These are phyloP conservation scores for Glycine latifolia DNA, from an alignment of 306 rosid species.

Conservation along the genomic window DNA sequence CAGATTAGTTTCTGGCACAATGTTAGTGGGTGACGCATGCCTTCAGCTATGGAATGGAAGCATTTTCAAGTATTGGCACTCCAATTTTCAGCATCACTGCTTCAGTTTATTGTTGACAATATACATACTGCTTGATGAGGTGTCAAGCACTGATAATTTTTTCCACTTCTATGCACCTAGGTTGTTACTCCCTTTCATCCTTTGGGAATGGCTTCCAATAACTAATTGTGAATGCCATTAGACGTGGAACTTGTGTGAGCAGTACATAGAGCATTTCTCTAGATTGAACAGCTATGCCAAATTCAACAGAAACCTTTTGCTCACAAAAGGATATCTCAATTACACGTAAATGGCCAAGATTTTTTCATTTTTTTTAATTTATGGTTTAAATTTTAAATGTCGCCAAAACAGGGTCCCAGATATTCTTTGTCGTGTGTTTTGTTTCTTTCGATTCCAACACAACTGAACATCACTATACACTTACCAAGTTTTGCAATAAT, in stretches of 20 bases:
- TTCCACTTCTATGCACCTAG: background rate
- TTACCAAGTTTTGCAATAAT: background rate
- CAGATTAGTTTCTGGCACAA: slow-evolving; percentile 42
- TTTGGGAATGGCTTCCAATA: slow-evolving; percentile 6
- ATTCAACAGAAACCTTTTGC: slow-evolving; percentile 9
- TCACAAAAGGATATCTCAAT: slow-evolving; percentile 18
- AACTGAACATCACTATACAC: background rate
- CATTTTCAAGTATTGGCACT: slow-evolving; percentile 36
- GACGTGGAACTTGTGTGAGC: background rate
- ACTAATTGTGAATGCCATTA: slow-evolving; percentile 11
- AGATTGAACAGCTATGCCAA: background rate
- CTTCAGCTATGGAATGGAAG: slow-evolving; percentile 21
- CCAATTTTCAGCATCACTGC: slow-evolving; percentile 14
- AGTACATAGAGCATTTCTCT: slow-evolving; percentile 5
- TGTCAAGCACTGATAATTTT: background rate
- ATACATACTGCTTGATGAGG: background rate
- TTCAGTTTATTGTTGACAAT: slow-evolving; percentile 31
- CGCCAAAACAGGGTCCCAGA: background rate
- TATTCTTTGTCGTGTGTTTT: background rate
- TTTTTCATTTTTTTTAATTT: slow-evolving; percentile 15
- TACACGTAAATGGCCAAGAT: slow-evolving; percentile 11
- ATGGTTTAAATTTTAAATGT: background rate
- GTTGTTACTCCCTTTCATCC: slow-evolving; percentile 14
- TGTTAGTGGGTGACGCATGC: slow-evolving; percentile 28
- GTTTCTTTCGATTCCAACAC: background rate